These are phyloP conservation scores for Fagus sylvatica DNA, from an alignment of 306 rosid species.

Conservation along the genomic window DNA sequence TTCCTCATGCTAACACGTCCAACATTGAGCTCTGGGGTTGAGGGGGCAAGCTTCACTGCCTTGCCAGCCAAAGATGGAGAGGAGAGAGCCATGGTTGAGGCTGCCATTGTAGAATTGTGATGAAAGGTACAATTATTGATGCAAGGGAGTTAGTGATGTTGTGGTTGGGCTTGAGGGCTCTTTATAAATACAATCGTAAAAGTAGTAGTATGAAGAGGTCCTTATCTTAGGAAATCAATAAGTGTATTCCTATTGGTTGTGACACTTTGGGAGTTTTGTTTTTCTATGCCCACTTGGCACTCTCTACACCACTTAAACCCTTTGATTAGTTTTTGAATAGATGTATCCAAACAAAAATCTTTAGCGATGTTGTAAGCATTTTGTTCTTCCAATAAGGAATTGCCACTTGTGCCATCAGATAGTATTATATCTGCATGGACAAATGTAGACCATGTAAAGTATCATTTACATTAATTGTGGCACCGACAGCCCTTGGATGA, in stretches of 20 bases:
- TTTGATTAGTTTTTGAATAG: no score
- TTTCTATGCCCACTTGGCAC: neutral
- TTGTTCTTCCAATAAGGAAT: neutral
- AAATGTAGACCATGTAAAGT: no score
- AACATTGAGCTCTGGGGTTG: conserved; percentile 32
- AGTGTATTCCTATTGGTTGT: conserved; percentile 31
- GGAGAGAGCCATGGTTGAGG: conserved; percentile 82
- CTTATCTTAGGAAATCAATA: conserved; percentile 44
- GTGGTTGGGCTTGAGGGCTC: conserved; percentile 4
- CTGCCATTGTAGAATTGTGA: conserved; percentile 49
- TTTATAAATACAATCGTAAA: neutral
- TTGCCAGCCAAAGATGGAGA: conserved; percentile 74
- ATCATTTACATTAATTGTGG: neutral
- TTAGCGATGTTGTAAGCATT: neutral
- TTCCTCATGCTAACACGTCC: conserved; percentile 67
- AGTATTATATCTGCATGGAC: conserved; percentile 1
- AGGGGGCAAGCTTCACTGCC: conserved; percentile 56
- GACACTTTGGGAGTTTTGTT: conserved; percentile 5
- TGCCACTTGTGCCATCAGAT: conserved; percentile 7
- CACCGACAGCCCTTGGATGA: no score
- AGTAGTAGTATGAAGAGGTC: neutral
- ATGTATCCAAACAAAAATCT: neutral
- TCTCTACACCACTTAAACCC: neutral
- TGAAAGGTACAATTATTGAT: neutral
- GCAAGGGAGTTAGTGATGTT: neutral